phyloP scores from a whole-genome alignment of 129 eudicot species.

The Logfia minima region DNA sequence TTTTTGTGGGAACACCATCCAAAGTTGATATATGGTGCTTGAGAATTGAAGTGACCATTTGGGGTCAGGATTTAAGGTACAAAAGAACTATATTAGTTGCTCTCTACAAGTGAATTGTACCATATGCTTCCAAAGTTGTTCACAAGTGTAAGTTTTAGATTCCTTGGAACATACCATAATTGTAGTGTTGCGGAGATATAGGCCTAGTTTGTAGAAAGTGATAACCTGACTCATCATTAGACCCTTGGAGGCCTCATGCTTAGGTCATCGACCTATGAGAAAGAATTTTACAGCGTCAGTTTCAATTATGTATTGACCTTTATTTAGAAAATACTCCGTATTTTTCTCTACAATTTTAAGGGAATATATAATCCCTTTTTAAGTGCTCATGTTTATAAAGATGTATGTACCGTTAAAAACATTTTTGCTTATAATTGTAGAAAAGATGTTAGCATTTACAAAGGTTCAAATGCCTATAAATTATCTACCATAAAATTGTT shows the following conservation, averaged over 20 bases:
- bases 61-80: conserved; percentile 7
- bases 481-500: too few relatives aligned
- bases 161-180: conserved; percentile 12
- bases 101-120: neutral
- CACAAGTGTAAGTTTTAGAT: neutral
- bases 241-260: conserved; percentile 9
- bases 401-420: too few relatives aligned
- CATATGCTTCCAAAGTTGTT: conserved; percentile 3
- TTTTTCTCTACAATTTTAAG: too few relatives aligned
- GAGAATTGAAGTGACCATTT: conserved; percentile 12
- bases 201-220: conserved; percentile 12
- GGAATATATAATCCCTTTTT: too few relatives aligned
- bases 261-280: conserved; percentile 4
- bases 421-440: too few relatives aligned
- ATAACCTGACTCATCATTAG: conserved; percentile 5
- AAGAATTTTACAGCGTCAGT: neutral
- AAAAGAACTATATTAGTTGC: neutral
- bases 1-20: neutral
- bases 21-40: conserved; percentile 1
- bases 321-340: too few relatives aligned
- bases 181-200: neutral
- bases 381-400: too few relatives aligned
- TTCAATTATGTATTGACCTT: too few relatives aligned
- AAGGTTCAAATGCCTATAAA: too few relatives aligned
- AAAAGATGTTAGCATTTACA: too few relatives aligned